These are phyloP conservation scores for Aspergillus melleus DNA, from an alignment of 2,329 filamentous ascomycete genomes.

Conservation along the genomic window DNA sequence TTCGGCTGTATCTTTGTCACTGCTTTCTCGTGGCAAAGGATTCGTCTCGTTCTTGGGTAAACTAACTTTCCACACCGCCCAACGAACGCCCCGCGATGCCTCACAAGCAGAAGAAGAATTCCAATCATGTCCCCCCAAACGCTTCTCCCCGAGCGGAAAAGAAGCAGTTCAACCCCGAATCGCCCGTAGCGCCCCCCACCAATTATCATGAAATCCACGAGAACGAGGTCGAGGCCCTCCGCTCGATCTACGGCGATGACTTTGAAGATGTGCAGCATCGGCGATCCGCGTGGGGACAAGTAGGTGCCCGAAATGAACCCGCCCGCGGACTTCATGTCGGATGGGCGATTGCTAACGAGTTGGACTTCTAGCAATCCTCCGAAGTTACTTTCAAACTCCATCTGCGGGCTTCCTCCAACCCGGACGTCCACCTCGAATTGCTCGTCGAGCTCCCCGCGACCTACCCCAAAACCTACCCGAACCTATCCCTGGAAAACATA, in stretches of 20 bases:
- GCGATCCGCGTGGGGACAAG: constrained; percentile 77
- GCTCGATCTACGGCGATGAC: constrained; percentile 87
- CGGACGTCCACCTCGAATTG: constrained; percentile 70
- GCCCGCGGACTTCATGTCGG: constrained; percentile 9
- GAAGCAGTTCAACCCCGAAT: constrained; percentile 31
- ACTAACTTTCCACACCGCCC: constrained; percentile 31
- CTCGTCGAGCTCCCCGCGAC: constrained; percentile 81
- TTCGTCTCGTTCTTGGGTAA: constrained; percentile 24
- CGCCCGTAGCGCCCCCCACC: constrained; percentile 42
- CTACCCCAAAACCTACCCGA: constrained; percentile 81
- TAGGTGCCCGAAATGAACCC: constrained; percentile 41
- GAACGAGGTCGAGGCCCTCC: constrained; percentile 81
- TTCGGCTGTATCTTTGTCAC: constrained; percentile 45
- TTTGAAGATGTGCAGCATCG: constrained; percentile 72
- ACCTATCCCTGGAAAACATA: constrained; percentile 67
- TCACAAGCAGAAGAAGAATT: constrained; percentile 47
- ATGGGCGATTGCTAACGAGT: constrained; percentile 6
- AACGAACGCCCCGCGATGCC: constrained; percentile 42
- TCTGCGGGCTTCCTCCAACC: constrained; percentile 71
- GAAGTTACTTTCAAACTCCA: constrained; percentile 79
- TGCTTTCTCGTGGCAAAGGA: constrained; percentile 26
- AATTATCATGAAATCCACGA: constrained; percentile 83
- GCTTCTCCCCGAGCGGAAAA: constrained; percentile 38
- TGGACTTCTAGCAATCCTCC: constrained; percentile 63
- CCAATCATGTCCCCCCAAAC: constrained; percentile 32